A percentile compares a stretch with the other conserved stretches of the same genome.
These are phyloP conservation scores for Pseudogymnoascus sp. DNA, from an alignment of 2,329 filamentous ascomycete genomes.

Conservation along the genomic window DNA sequence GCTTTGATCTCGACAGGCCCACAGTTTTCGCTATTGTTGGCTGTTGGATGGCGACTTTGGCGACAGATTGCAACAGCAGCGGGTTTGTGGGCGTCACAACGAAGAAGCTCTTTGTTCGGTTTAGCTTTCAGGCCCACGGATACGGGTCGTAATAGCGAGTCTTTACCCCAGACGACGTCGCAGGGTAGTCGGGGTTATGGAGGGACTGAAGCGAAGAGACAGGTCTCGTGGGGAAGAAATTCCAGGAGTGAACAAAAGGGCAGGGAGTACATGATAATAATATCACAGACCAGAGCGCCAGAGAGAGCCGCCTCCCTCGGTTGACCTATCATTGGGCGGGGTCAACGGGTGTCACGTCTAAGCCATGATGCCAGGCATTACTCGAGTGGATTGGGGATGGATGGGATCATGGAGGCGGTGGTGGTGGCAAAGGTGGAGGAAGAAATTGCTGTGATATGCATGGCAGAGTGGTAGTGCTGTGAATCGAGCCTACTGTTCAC, in stretches of 20 bases:
- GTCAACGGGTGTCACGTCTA: slow-evolving; percentile 6
- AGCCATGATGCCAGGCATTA: slow-evolving; percentile 7
- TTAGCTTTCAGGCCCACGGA: background rate
- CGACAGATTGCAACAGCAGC: background rate
- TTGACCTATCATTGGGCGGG: slow-evolving; percentile 4
- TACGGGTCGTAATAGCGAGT: background rate
- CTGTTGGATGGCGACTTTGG: background rate
- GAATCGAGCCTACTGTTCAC: background rate
- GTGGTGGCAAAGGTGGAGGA: slow-evolving; percentile 7
- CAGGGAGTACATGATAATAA: slow-evolving; percentile 6
- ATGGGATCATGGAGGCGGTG: slow-evolving; percentile 6
- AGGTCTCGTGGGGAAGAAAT: slow-evolving; percentile 6
- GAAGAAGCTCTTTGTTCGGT: background rate
- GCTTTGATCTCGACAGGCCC: background rate
- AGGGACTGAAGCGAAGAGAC: background rate
- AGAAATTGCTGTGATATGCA: slow-evolving; percentile 6
- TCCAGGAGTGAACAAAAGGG: slow-evolving; percentile 5
- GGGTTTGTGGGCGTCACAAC: background rate
- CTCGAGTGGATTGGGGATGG: slow-evolving; percentile 7
- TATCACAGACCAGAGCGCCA: background rate
- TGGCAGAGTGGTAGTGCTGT: slow-evolving; percentile 4
- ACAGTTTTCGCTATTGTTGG: background rate
- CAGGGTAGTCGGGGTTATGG: background rate
- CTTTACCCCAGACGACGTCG: background rate
- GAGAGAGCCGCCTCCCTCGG: background rate